Conservation (phyloP, 345 rosid genomes). For the Eucalyptus curtisii region DNA sequence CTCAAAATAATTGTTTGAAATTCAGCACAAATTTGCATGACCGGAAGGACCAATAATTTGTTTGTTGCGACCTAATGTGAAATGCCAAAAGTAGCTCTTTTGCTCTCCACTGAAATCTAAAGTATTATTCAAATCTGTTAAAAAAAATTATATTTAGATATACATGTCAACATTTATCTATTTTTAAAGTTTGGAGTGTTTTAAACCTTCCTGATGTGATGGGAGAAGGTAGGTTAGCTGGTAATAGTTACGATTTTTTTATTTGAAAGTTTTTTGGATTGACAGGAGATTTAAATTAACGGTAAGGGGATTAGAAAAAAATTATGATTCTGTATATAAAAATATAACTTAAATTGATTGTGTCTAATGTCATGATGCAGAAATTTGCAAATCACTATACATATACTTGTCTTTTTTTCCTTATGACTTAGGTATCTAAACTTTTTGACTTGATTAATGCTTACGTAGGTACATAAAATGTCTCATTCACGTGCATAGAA, state of each 20-base stretch:
- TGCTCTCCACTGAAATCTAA: neutral
- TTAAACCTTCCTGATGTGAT: neutral
- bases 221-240: neutral
- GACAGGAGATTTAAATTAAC: neutral
- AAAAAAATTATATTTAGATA: neutral
- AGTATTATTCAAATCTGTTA: neutral
- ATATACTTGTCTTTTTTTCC: neutral
- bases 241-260: neutral
- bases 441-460: neutral
- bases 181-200: neutral
- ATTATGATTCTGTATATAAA: neutral
- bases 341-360: neutral
- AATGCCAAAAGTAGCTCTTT: neutral
- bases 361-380: neutral
- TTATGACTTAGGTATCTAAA: neutral
- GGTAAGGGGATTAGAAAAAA: neutral
- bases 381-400: neutral
- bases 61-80: neutral
- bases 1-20: neutral
- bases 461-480: neutral
- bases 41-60: neutral
- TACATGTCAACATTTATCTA: neutral
- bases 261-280: neutral
- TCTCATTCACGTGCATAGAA: neutral
- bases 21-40: neutral